phyloP scores from a whole-genome alignment of 441 rosid genomes.

The Mallotus repandus region DNA sequence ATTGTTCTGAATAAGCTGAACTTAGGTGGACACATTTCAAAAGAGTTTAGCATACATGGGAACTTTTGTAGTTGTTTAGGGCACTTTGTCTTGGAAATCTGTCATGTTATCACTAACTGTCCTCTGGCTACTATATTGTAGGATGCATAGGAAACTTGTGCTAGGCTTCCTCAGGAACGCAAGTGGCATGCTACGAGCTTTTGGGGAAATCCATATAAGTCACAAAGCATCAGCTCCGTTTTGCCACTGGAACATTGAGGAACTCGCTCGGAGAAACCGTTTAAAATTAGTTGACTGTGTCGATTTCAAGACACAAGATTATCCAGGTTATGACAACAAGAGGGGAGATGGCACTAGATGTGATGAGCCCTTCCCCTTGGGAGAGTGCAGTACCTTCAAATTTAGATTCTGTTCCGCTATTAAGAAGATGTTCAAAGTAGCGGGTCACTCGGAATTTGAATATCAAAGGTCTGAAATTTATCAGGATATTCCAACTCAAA shows the following conservation, averaged over 20 bases:
- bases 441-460: background rate
- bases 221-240: constrained; percentile 51
- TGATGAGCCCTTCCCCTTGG: constrained; percentile 48
- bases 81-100: background rate
- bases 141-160: constrained; percentile 46
- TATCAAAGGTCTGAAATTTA: background rate
- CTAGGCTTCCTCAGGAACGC: constrained; percentile 46
- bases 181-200: constrained; percentile 35
- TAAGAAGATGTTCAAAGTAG: constrained; percentile 14
- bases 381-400: constrained; percentile 49
- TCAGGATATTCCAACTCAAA: constrained; percentile 7
- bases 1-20: too few relatives aligned
- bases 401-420: constrained; percentile 28
- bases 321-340: constrained; percentile 57
- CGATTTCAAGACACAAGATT: constrained; percentile 35
- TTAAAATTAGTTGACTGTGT: constrained; percentile 29
- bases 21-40: background rate
- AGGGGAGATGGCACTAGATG: constrained; percentile 49
- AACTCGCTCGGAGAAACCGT: constrained; percentile 41
- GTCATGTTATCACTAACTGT: background rate
- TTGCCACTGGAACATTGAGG: constrained; percentile 49
- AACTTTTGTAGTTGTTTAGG: background rate
- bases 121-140: constrained; percentile 4
- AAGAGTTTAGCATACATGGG: background rate
- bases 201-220: constrained; percentile 56